Evolutionary conservation across 805 yeast genomes (phyloP).

Genomic region (Teunomyces aglyptinius): DNA sequence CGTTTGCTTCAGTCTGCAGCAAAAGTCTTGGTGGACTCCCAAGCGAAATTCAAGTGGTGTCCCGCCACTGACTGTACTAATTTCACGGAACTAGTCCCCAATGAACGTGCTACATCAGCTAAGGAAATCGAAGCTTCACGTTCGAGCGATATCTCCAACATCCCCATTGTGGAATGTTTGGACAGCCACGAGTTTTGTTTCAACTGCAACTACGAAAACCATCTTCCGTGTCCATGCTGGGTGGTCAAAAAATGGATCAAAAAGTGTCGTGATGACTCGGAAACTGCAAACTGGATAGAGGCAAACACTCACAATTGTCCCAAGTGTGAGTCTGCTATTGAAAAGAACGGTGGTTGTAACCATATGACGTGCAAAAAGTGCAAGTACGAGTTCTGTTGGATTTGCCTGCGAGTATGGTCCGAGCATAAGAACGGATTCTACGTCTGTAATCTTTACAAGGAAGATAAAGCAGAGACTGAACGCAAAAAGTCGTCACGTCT

Average conservation of each 20-base stretch:
- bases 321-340: constrained; percentile 73
- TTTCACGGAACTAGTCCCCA: constrained; percentile 42
- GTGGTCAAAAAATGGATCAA: constrained; percentile 68
- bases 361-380: constrained; percentile 91
- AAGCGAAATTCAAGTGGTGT: constrained; percentile 66
- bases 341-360: constrained; percentile 95
- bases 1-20: constrained; percentile 39
- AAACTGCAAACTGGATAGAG: constrained; percentile 82
- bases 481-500: constrained; percentile 42
- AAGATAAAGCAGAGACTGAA: constrained; percentile 37
- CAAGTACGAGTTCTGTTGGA: constrained; percentile 85
- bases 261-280: constrained; percentile 83
- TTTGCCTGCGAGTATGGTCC: constrained; percentile 76
- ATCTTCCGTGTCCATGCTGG: constrained; percentile 80
- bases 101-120: constrained; percentile 20
- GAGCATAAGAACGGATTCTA: constrained; percentile 63
- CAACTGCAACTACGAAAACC: constrained; percentile 71
- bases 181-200: constrained; percentile 75
- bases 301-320: constrained; percentile 87
- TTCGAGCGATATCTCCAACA: constrained; percentile 17
- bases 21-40: constrained; percentile 48
- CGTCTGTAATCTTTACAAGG: constrained; percentile 57
- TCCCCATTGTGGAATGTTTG: constrained; percentile 71
- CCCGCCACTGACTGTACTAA: constrained; percentile 78
- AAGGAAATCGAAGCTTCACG: constrained; percentile 3